phyloP scores from a whole-genome alignment of 169 alveolate genomes.

The Besnoitia besnoiti region DNA sequence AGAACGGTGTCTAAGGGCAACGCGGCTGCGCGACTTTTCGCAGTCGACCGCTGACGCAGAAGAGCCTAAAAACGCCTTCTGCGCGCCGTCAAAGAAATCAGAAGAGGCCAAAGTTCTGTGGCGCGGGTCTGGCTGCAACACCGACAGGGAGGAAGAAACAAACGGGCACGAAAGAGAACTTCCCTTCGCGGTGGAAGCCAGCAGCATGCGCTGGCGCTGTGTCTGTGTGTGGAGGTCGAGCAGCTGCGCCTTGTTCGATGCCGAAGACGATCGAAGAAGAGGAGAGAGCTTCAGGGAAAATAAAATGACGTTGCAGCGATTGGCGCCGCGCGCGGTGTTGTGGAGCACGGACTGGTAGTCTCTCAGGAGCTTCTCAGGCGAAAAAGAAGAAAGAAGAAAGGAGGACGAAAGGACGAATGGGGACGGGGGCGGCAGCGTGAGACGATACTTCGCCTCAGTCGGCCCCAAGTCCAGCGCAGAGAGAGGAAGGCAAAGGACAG shows the following conservation, averaged over 20 bases:
- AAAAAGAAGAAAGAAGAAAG: background rate
- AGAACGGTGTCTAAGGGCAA: no score
- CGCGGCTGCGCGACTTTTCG: no score
- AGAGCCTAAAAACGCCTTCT: no score
- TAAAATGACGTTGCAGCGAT: slow-evolving; percentile 21
- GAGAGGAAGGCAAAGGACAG: background rate
- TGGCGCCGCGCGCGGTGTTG: slow-evolving; percentile 8
- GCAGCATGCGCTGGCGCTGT: background rate
- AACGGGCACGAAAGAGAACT: background rate
- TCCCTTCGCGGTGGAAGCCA: background rate
- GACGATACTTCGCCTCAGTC: slow-evolving; percentile 16
- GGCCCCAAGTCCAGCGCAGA: slow-evolving; percentile 29
- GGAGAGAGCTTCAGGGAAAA: background rate
- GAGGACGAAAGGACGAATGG: background rate
- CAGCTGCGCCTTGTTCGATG: background rate
- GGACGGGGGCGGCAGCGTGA: background rate
- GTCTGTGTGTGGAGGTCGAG: background rate
- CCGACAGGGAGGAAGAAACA: background rate
- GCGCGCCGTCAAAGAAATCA: no score
- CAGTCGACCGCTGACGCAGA: no score
- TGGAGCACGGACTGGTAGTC: background rate
- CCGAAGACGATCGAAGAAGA: background rate
- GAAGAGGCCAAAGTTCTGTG: no score
- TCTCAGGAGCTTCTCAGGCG: background rate
- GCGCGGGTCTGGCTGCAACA: no score